Percentiles rank a stretch among this genome's conserved stretches.
Evolutionary conservation across 768 basidiomycete species (phyloP).

Genomic region (Lactarius psammicola): DNA sequence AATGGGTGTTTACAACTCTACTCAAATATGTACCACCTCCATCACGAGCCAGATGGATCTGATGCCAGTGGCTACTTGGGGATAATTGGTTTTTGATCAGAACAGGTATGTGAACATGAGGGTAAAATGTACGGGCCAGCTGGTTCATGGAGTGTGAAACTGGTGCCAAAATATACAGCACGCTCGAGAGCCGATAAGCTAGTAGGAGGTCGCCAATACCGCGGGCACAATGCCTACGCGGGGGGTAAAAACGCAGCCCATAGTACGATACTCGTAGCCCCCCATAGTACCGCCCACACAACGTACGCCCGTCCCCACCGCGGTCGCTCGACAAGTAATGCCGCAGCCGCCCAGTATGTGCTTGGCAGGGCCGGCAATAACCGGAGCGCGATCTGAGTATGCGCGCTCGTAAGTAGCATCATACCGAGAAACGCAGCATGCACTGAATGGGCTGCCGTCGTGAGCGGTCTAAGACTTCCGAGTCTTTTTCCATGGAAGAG

Average conservation of each 20-base stretch:
- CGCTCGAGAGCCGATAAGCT: neutral
- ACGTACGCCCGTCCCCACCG: conserved; percentile 62
- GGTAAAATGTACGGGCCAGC: neutral
- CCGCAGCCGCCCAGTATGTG: conserved; percentile 83
- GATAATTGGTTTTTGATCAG: too few species aligned
- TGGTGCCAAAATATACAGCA: neutral
- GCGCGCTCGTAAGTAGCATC: conserved; percentile 39
- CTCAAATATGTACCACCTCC: too few species aligned
- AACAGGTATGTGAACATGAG: too few species aligned
- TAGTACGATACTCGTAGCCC: conserved; percentile 60
- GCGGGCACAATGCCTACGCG: conserved; percentile 47
- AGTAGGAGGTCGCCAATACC: neutral
- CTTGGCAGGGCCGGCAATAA: conserved; percentile 72
- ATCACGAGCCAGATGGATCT: too few species aligned
- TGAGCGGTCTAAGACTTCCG: conserved; percentile 1
- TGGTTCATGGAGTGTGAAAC: too few species aligned
- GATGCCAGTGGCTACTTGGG: too few species aligned
- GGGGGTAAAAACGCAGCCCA: conserved; percentile 91
- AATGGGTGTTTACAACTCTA: too few species aligned
- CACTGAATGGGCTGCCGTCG: conserved; percentile 11
- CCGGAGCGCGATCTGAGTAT: conserved; percentile 41
- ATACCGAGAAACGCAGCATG: conserved; percentile 13
- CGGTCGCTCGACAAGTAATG: conserved; percentile 53
- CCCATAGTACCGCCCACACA: conserved; percentile 78
- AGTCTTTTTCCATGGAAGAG: neutral